Percentiles rank a stretch among this genome's conserved stretches.
Evolutionary conservation across 179 eudicot genomes (phyloP).

Genomic region (Amaranthus tricolor): DNA sequence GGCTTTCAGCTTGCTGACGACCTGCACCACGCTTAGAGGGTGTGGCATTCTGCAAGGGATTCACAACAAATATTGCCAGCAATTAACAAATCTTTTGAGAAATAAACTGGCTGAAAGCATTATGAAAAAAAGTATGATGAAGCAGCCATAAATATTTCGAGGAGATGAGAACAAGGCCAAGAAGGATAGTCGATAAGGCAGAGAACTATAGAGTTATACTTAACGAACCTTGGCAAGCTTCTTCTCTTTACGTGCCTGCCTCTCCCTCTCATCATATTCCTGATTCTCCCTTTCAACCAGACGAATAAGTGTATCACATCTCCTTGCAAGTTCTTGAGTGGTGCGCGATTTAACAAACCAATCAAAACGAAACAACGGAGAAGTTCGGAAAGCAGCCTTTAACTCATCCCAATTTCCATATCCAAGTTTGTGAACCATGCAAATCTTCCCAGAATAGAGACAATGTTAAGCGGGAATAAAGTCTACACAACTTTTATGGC

Average conservation of each 20-base stretch:
- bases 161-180: background rate
- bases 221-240: constrained; percentile 78
- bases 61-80: background rate
- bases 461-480: constrained; percentile 4
- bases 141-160: background rate
- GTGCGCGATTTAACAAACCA: constrained; percentile 99
- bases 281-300: constrained; percentile 94
- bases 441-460: constrained; percentile 47
- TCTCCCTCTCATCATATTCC: constrained; percentile 90
- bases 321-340: constrained; percentile 95
- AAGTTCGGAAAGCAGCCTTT: constrained; percentile 88
- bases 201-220: background rate
- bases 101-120: background rate
- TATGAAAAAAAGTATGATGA: background rate
- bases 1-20: constrained; percentile 69
- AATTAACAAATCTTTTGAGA: background rate
- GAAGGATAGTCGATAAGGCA: background rate
- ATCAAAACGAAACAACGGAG: constrained; percentile 90
- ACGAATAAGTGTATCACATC: constrained; percentile 93
- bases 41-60: constrained; percentile 46
- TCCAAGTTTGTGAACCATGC: constrained; percentile 98
- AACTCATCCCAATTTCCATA: constrained; percentile 99
- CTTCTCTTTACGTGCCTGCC: constrained; percentile 95
- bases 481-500: background rate
- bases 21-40: constrained; percentile 69